These are phyloP conservation scores for Naegleria gruberi DNA, from an alignment of 208 protist species.

Conservation along the genomic window DNA sequence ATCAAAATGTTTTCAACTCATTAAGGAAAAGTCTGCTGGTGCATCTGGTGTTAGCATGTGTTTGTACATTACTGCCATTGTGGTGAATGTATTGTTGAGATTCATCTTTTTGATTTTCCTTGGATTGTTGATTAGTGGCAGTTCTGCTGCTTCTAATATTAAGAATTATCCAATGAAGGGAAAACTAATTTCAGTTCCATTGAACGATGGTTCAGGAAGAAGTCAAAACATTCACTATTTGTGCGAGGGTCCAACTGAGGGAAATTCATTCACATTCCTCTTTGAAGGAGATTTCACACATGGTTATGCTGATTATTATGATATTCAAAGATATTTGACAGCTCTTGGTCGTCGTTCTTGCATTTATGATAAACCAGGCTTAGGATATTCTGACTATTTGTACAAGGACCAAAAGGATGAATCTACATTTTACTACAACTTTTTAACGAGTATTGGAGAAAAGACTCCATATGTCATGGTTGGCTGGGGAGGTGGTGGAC, in stretches of 20 bases:
- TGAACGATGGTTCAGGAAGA: background rate
- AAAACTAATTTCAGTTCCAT: background rate
- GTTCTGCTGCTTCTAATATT: background rate
- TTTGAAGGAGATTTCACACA: background rate
- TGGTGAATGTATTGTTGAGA: background rate
- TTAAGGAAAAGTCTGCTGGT: too few species aligned
- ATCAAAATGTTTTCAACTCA: too few species aligned
- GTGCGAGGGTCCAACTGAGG: background rate
- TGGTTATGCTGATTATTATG: background rate
- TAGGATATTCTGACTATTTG: background rate
- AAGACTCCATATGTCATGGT: background rate
- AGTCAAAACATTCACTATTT: background rate
- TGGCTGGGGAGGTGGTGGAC: background rate
- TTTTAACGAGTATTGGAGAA: background rate
- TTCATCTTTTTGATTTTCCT: background rate
- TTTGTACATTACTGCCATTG: background rate
- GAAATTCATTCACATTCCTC: background rate
- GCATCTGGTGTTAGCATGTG: too few species aligned
- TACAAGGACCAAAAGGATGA: background rate
- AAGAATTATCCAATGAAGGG: background rate
- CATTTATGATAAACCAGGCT: background rate
- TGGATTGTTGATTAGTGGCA: background rate
- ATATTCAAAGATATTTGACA: background rate
- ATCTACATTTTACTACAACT: background rate
- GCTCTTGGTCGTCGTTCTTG: background rate